Evolutionary conservation across 2,329 filamentous ascomycete genomes (phyloP), one percentile per base, ranked within the genome.

Genomic region (Phialophora tarda): DNA sequence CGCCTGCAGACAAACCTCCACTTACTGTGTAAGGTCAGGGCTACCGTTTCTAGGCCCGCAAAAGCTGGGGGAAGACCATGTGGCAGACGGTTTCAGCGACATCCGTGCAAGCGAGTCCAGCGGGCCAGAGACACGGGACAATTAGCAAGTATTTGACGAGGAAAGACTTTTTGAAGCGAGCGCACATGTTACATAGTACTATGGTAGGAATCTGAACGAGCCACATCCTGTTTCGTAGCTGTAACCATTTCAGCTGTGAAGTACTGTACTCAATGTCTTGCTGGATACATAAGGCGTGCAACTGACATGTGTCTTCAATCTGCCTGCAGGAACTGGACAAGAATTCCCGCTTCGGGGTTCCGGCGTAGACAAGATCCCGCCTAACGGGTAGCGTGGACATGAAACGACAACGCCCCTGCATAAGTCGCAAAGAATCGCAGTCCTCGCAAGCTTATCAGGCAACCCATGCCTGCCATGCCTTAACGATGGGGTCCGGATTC

Each of bases 331-430:
- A 10, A 17, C 38, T 17, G n/a, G 24, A 26, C 24, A 7, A 14
- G 2, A 3, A 14, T 23, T 17, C 23, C 24, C 3, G 48, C 48
- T 26, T 21, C 1, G 24, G 14, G 21, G 21, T 51, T 51, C 14
- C 38, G n/a, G 38, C 38, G 38, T 44, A 44, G 10, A 14, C 21
- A 28, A 3, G 17, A 12, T 28, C 48, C 21, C 48, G 28, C 26
- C 17, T 24, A 21, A 34, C 8, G 17, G 5, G 28, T 55, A 55
- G 53, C 28, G 53, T 34, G 10, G 11, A 55, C 28, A 24, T 34
- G 53, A 55, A 55, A 55, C 53, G 11, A 4, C 26, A 28, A 55
- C 28, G 28, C 53, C 53, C 53, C 53, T 55, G 53, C 53, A 34
- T 34, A 55, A 55, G 53, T n/a, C 11, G 23, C 17, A 55, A 55